These are phyloP conservation scores for Trichoderma koningiopsis DNA, from an alignment of 2,329 filamentous ascomycete species.

Conservation along the genomic window DNA sequence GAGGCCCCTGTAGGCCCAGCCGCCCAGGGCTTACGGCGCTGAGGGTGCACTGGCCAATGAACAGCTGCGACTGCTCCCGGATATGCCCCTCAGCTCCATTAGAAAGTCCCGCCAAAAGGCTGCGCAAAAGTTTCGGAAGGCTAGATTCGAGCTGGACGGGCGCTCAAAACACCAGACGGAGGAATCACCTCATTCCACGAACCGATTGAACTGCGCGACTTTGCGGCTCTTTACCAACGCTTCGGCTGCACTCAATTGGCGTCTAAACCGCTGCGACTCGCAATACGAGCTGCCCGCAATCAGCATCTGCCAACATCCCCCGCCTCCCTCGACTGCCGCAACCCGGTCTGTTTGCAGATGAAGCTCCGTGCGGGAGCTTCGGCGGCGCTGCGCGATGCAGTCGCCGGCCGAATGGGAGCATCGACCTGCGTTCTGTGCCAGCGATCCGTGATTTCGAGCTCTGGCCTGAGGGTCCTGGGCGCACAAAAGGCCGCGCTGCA, in stretches of 20 bases:
- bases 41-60: constrained; percentile 13
- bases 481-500: constrained; percentile 44
- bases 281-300: not conserved
- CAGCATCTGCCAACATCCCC: not conserved
- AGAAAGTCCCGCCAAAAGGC: not conserved
- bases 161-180: constrained; percentile 6
- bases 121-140: constrained; percentile 29
- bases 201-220: constrained; percentile 12
- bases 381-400: constrained; percentile 47
- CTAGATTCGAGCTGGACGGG: constrained; percentile 8
- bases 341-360: constrained; percentile 42
- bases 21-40: constrained; percentile 2
- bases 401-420: constrained; percentile 34
- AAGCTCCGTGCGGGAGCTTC: constrained; percentile 57
- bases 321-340: not conserved
- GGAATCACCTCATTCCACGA: constrained; percentile 2
- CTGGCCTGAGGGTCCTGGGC: constrained; percentile 35
- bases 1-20: constrained; percentile 12
- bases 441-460: constrained; percentile 35
- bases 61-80: not conserved
- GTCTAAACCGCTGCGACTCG: not conserved
- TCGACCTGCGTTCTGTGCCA: constrained; percentile 39
- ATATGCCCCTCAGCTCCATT: constrained; percentile 14
- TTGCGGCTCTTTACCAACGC: not conserved
- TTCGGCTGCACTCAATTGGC: not conserved